These are phyloP conservation scores for Gastrolobium bilobum DNA, from an alignment of 306 rosid genomes.

Conservation along the genomic window DNA sequence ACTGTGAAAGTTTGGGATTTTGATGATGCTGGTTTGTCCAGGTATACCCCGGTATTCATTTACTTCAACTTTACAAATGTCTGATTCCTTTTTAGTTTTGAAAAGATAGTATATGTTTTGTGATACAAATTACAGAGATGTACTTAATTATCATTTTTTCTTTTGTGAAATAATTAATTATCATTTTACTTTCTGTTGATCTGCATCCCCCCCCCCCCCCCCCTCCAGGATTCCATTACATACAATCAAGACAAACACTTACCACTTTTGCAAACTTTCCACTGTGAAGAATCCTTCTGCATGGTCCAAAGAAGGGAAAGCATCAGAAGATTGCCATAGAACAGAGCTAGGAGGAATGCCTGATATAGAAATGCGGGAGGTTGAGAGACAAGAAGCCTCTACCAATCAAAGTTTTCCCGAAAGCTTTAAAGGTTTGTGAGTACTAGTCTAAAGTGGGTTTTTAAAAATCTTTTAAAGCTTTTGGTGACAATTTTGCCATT, in stretches of 20 bases:
- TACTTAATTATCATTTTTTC: constrained; percentile 22
- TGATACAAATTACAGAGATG: constrained; percentile 17
- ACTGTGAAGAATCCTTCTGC: constrained; percentile 63
- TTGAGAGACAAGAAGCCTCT: constrained; percentile 41
- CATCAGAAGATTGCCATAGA: constrained; percentile 36
- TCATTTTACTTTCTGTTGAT: constrained; percentile 22
- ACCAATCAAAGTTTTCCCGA: constrained; percentile 48
- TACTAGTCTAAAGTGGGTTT: constrained; percentile 7
- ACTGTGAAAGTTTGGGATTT: constrained; percentile 92
- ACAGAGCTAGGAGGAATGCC: constrained; percentile 47
- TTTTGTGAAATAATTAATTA: neutral
- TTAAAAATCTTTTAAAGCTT: constrained; percentile 30
- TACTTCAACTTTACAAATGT: constrained; percentile 16
- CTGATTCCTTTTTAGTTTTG: neutral
- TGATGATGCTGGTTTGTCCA: constrained; percentile 72
- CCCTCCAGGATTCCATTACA: constrained; percentile 67
- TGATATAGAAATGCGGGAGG: constrained; percentile 44
- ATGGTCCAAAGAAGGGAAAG: constrained; percentile 46
- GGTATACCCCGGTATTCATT: constrained; percentile 56
- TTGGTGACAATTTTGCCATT: constrained; percentile 19
- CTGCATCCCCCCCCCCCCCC: neutral
- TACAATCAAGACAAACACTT: constrained; percentile 79
- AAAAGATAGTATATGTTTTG: constrained; percentile 11
- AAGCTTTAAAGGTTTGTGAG: constrained; percentile 63
- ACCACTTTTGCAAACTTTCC: constrained; percentile 95